phyloP scores from a whole-genome alignment of 2,329 filamentous ascomycete species.

The Cladorrhinum sp. region DNA sequence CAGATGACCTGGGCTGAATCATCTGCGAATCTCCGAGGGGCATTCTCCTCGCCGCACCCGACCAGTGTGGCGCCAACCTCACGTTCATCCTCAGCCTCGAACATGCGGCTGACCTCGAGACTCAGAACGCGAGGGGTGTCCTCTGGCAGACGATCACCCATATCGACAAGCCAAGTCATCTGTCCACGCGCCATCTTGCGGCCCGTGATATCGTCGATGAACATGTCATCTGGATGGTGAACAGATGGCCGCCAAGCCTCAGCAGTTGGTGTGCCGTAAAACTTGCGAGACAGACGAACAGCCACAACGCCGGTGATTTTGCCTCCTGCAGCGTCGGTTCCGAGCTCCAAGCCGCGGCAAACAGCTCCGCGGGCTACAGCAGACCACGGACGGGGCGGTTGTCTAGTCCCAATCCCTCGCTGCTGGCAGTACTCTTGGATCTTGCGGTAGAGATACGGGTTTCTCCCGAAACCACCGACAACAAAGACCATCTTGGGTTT shows the following conservation, averaged over 20 bases:
- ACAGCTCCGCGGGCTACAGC: conserved; percentile 18
- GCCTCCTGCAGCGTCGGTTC: not conserved
- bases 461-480: conserved; percentile 19
- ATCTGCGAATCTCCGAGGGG: conserved; percentile 14
- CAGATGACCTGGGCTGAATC: conserved; percentile 14
- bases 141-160: conserved; percentile 15
- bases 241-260: conserved; percentile 12
- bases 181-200: conserved; percentile 17
- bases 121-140: conserved; percentile 1
- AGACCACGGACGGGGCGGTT: conserved; percentile 10
- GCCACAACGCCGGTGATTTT: conserved; percentile 14
- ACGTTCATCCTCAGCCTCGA: conserved; percentile 6
- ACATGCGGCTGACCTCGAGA: not conserved
- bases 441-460: conserved; percentile 16
- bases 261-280: conserved; percentile 21
- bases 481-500: conserved; percentile 20
- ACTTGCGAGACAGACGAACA: conserved; percentile 22
- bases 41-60: conserved; percentile 13
- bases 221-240: conserved; percentile 16
- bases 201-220: conserved; percentile 17
- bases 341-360: conserved; percentile 21
- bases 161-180: conserved; percentile 20
- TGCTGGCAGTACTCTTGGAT: conserved; percentile 17
- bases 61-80: conserved; percentile 10
- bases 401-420: conserved; percentile 13